Evolutionary conservation across 208 protist species (phyloP).

Genomic region (Leishmania braziliensis): DNA sequence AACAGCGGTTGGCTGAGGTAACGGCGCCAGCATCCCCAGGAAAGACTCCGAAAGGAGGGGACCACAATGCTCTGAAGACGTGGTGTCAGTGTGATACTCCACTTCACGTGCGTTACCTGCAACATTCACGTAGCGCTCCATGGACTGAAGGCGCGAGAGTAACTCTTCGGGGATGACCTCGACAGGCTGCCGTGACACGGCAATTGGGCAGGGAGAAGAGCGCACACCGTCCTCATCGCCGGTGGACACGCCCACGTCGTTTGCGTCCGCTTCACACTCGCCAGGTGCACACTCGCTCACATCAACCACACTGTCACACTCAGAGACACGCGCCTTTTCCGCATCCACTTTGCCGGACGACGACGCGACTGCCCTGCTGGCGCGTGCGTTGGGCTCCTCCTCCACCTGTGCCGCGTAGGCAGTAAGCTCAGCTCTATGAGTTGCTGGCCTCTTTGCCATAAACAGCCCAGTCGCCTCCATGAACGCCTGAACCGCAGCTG

Average conservation of each 20-base stretch:
- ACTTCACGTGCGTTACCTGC: background rate
- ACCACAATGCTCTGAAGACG: background rate
- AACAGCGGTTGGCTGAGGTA: background rate
- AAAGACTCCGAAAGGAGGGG: background rate
- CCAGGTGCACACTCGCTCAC: slow-evolving; percentile 1
- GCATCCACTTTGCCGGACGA: background rate
- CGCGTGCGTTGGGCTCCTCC: background rate
- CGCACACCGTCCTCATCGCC: background rate
- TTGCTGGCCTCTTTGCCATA: background rate
- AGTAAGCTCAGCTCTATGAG: background rate
- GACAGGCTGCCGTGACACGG: background rate
- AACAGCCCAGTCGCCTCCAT: background rate
- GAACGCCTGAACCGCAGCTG: slow-evolving; percentile 1
- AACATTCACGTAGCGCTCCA: background rate
- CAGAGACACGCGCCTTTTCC: no score
- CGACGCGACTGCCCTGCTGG: background rate
- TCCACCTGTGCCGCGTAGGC: background rate
- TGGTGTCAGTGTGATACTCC: background rate
- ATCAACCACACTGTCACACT: background rate
- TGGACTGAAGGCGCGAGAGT: background rate
- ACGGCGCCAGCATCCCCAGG: background rate
- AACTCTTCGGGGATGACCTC: background rate
- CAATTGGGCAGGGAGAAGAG: background rate
- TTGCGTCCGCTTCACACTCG: background rate
- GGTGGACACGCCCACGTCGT: background rate